Conservation (phyloP, 1,284 basidiomycete species). For the Leccinum pachyderme region DNA sequence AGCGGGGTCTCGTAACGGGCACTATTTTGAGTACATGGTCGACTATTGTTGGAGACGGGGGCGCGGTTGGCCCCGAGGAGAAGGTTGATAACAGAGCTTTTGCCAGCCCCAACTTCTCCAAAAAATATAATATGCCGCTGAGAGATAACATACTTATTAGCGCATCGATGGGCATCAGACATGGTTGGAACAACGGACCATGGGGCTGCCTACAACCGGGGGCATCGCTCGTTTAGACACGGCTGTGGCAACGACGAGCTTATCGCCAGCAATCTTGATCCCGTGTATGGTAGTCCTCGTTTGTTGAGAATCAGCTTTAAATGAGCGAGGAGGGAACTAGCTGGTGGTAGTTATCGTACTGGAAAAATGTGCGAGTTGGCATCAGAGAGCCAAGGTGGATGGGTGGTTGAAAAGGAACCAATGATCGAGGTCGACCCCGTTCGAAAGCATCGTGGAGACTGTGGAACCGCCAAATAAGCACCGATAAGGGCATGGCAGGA, state of each 20-base stretch:
- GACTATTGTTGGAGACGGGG: conserved; percentile 15
- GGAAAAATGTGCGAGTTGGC: background rate
- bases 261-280: background rate
- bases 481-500: conserved; percentile 2
- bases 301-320: background rate
- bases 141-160: background rate
- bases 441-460: conserved; percentile 1
- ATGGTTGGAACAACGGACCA: conserved; percentile 16
- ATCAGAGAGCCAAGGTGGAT: background rate
- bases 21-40: conserved; percentile 23
- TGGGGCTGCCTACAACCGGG: background rate
- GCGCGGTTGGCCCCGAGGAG: conserved; percentile 17
- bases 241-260: background rate
- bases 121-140: conserved; percentile 25
- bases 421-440: background rate
- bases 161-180: background rate
- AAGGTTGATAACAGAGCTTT: conserved; percentile 33
- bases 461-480: conserved; percentile 6
- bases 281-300: background rate
- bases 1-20: conserved; percentile 16
- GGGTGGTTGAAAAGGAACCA: background rate
- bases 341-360: background rate
- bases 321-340: background rate
- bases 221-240: background rate
- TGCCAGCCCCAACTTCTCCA: conserved; percentile 29